phyloP scores from a whole-genome alignment of 2,329 filamentous ascomycete species.

The Sporothrix variecibatus region DNA sequence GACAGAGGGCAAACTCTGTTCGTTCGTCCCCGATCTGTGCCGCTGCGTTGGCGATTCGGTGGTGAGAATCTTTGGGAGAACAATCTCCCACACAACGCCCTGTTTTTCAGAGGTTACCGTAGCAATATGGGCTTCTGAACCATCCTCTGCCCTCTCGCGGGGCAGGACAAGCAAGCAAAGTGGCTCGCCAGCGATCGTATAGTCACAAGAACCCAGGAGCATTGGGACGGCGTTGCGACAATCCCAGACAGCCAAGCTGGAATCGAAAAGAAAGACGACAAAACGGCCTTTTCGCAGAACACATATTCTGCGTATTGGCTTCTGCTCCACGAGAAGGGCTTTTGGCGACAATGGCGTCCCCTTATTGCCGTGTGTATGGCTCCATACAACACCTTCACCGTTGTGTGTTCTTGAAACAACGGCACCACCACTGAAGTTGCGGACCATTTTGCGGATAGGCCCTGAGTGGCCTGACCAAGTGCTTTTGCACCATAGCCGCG shows the following conservation, averaged over 20 bases:
- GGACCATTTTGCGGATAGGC: conserved; percentile 80
- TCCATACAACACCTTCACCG: conserved; percentile 83
- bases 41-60: conserved; percentile 24
- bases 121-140: conserved; percentile 69
- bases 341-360: conserved; percentile 49
- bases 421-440: conserved; percentile 77
- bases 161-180: conserved; percentile 79
- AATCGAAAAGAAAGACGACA: conserved; percentile 75
- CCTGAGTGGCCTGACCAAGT: conserved; percentile 84
- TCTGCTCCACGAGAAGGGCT: conserved; percentile 65
- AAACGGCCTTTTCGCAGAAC: conserved; percentile 76
- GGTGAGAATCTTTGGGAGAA: conserved; percentile 53
- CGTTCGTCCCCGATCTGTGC: conserved; percentile 35
- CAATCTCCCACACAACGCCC: conserved; percentile 79
- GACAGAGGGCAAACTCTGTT: conserved; percentile 47
- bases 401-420: conserved; percentile 78
- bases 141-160: conserved; percentile 56
- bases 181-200: conserved; percentile 67
- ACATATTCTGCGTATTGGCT: conserved; percentile 78
- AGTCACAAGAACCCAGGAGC: conserved; percentile 60
- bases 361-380: conserved; percentile 57
- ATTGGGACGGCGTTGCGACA: conserved; percentile 61
- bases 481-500: conserved; percentile 62
- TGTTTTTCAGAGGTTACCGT: conserved; percentile 77
- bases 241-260: conserved; percentile 77